Percentiles rank a stretch among this genome's conserved stretches.
Evolutionary conservation across 2,329 filamentous ascomycete genomes (phyloP).

Genomic region (Microsporum ferrugineum): DNA sequence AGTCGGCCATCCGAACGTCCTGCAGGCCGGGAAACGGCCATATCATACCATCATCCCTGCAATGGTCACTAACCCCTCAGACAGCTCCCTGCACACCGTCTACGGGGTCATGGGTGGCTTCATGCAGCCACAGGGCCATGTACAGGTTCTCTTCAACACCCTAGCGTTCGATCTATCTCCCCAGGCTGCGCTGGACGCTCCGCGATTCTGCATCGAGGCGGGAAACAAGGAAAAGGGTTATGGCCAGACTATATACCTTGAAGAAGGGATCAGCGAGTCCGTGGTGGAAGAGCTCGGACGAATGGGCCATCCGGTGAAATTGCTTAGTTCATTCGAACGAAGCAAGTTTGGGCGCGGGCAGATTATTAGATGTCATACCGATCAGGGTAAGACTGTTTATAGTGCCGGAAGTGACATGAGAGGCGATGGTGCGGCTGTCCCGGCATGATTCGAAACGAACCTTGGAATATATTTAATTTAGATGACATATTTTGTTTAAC

Average conservation of each 20-base stretch:
- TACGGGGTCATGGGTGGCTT: constrained; percentile 98
- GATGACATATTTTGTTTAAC: background rate
- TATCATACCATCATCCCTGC: constrained; percentile 98
- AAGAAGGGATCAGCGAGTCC: constrained; percentile 65
- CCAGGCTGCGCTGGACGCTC: constrained; percentile 81
- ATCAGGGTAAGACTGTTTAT: constrained; percentile 66
- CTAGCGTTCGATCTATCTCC: constrained; percentile 68
- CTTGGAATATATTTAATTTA: background rate
- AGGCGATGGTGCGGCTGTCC: constrained; percentile 65
- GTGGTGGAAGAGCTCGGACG: constrained; percentile 55
- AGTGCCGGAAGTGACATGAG: constrained; percentile 80
- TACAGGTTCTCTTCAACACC: constrained; percentile 87
- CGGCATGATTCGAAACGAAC: constrained; percentile 20
- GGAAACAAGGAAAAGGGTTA: constrained; percentile 46
- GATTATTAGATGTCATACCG: constrained; percentile 66
- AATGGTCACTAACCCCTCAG: constrained; percentile 65
- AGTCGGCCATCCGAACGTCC: constrained; percentile 61
- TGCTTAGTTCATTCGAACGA: constrained; percentile 55
- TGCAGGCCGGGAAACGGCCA: constrained; percentile 73
- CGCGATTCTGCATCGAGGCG: constrained; percentile 75
- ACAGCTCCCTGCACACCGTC: constrained; percentile 66
- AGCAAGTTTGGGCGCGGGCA: constrained; percentile 75
- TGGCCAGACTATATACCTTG: constrained; percentile 60
- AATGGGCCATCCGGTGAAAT: constrained; percentile 61
- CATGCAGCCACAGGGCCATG: constrained; percentile 95